Base-by-base conservation (phyloP, 2,329 filamentous ascomycete genomes). In the Scortechinia acanthostroma region DNA sequence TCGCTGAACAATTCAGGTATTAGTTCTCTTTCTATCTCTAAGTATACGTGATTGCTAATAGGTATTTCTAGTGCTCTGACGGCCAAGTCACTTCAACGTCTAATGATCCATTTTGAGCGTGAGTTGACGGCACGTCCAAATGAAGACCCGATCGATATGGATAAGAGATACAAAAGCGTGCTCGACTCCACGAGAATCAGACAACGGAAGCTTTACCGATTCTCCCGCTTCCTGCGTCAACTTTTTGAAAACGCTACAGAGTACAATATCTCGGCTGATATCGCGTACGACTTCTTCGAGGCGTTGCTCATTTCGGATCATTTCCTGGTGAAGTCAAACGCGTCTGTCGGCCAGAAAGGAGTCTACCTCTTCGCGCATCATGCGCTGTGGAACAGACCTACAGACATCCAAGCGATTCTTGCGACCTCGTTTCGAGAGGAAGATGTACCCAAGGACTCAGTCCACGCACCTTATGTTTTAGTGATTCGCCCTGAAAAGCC, bases 1-100 rank as follows among this genome's bases (percentile, higher is more conserved):
- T 97, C 35, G 93, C 93, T 1, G 93, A 97, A 68, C 93, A 98
- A 60, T 98, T 98, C 62, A 94, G 85, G 61, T 89, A 88, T 21
- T 74, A 98, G 50, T 97, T 97, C 49, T 86, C 86, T 53, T 85
- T 93, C 43, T 73, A 98, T 45, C 95, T 88, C 57, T 77, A 83
- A 49, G 93, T 93, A 16, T 98, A 97, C 54, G 93, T 97, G 61
- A 84, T 83, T 53, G 93, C 98, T 62, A 97, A 43, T 86, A 91
- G 52, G 79, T 85, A 46, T 86, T 88, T 53, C 83, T 88, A 1
- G 89, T 90, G 53, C 91, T 97, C 64, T 86, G 84, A 46, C 80
- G 84, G 1, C 69, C 6, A 40, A 40, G 20, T 40, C 35, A 6
- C 17, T 40, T 10, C 35, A 40, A 40, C 35, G 35, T 13, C 35